These are phyloP conservation scores for Lolium multiflorum DNA, from an alignment of 176 grass and related monocot species.

Conservation along the genomic window DNA sequence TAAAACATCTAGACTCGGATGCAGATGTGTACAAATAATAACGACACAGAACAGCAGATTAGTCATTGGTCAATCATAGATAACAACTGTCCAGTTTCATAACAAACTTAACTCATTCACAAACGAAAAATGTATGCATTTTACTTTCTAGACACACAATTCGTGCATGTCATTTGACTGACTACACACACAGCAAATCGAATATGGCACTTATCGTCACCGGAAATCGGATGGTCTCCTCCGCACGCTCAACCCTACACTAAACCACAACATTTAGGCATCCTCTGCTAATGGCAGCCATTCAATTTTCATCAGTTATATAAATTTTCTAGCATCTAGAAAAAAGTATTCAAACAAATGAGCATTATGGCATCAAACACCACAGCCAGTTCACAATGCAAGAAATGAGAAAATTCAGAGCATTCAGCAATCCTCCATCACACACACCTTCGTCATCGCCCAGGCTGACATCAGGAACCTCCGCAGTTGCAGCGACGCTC, in stretches of 20 bases:
- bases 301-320: not conserved
- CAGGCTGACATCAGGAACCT: not conserved
- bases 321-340: not conserved
- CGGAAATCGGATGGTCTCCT: not conserved
- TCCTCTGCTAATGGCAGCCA: not conserved
- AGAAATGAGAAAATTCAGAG: not conserved
- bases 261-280: not conserved
- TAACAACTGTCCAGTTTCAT: not conserved
- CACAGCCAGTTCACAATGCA: not conserved
- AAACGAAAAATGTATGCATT: too few species aligned
- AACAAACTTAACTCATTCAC: too few species aligned
- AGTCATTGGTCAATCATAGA: not conserved
- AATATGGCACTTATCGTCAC: conserved; percentile 13
- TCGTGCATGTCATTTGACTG: not conserved
- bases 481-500: not conserved
- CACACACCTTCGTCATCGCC: conserved; percentile 19
- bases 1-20: not conserved
- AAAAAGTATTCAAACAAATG: not conserved
- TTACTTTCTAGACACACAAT: too few species aligned
- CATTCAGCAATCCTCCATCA: not conserved
- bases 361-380: conserved; percentile 3
- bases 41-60: not conserved
- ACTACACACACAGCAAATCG: not conserved
- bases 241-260: not conserved
- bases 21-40: not conserved